Base-by-base conservation (phyloP, 495 filamentous ascomycete genomes). In the Tricharina praecox region DNA sequence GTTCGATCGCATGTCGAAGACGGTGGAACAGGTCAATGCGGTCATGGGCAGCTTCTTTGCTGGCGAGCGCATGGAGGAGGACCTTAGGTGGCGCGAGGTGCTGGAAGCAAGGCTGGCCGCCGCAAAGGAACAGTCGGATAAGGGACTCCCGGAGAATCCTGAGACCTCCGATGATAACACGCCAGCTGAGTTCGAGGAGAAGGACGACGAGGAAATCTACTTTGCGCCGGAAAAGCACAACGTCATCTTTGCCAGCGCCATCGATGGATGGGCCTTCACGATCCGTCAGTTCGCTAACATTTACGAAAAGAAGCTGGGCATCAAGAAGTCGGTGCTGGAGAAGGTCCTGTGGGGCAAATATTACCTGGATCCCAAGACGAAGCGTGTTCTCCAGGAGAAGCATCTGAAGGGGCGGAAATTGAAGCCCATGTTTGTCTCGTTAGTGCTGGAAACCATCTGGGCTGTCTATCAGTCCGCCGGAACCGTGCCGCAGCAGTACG, bases 151-250 rank as follows among this genome's bases (percentile, higher is more conserved):
- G 16, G 66, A 64, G 21, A 62, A 62, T 39, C n/a, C n/a, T n/a
- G 65, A 63, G 9, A 58, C 63, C 5, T 62, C 64, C 5, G 66
- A 69, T 15, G 76, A 79, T 26, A 62, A 73, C 11, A 57, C 56
- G 3, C 23, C 32, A 9, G 62, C 63, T 3, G 75, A 82, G 45
- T 99, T 83, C 50, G 78, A 94, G 60, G 90, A 95, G 58, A 79
- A 76, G 55, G 90, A 96, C 58, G 90, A 99, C 60, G 90, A 96
- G 56, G 87, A 93, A 60, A 74, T 99, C 26, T 99, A 99, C 62
- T 99, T 99, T 66, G 84, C 87, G 7, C 90, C 90, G 0, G 92
- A 96, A 61, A 93, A 88, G 57, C 90, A 94, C 53, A 99, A 99
- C 58, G 90, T 99, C 61, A 95, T 99, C 49, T 99, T 99, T 55